Percentiles rank a stretch among this genome's conserved stretches.
Conservation (phyloP, 2,329 filamentous ascomycete genomes). For the Aspergillus niger region DNA sequence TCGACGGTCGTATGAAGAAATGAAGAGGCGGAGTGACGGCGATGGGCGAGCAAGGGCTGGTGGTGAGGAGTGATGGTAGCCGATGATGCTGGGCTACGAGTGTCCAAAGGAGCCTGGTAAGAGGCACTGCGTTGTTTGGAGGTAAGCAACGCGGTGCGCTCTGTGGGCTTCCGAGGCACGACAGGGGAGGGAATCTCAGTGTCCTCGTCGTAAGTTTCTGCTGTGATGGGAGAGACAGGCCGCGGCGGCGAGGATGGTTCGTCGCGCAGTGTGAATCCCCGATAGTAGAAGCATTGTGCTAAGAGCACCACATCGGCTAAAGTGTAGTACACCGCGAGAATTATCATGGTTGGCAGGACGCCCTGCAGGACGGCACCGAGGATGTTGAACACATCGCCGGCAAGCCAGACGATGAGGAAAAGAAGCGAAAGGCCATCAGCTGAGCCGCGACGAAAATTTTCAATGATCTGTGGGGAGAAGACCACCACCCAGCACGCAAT, state of each 20-base stretch:
- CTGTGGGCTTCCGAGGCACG: conserved; percentile 26
- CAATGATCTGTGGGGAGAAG: conserved; percentile 94
- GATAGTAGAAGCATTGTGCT: conserved; percentile 92
- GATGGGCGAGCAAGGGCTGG: conserved; percentile 15
- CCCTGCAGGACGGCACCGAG: conserved; percentile 87
- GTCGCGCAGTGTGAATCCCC: conserved; percentile 64
- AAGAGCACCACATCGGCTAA: conserved; percentile 87
- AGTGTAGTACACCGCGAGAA: conserved; percentile 92
- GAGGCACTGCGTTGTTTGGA: conserved; percentile 23
- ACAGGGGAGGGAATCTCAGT: conserved; percentile 19
- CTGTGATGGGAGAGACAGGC: not conserved
- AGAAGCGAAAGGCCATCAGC: conserved; percentile 87
- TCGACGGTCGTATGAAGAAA: conserved; percentile 59
- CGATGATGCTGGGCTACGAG: conserved; percentile 17
- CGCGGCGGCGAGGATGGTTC: conserved; percentile 24
- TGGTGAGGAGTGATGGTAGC: conserved; percentile 14
- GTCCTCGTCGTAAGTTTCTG: conserved; percentile 20
- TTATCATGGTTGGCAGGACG: conserved; percentile 92
- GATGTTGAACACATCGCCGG: conserved; percentile 96
- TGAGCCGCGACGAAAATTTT: conserved; percentile 83
- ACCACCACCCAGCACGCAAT: conserved; percentile 98
- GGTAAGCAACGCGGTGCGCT: conserved; percentile 34
- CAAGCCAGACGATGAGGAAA: conserved; percentile 90
- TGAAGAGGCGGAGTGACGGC: conserved; percentile 34
- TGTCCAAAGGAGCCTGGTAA: conserved; percentile 12